These are phyloP conservation scores for Phyllosticta capitalensis DNA, from an alignment of 2,329 filamentous ascomycete genomes.

Conservation along the genomic window DNA sequence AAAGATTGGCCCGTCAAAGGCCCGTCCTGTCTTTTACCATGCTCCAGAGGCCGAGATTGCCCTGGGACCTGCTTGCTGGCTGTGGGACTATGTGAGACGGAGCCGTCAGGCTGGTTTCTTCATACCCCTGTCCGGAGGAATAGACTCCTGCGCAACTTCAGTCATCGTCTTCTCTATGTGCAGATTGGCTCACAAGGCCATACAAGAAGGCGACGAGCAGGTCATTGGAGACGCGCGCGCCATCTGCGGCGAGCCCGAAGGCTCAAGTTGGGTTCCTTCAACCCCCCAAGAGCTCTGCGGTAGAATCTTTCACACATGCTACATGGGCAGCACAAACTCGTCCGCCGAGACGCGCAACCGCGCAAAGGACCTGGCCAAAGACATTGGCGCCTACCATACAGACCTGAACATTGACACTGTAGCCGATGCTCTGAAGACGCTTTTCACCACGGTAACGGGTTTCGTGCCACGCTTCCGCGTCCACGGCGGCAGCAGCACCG, in stretches of 20 bases:
- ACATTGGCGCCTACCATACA: slow-evolving; percentile 62
- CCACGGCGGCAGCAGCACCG: slow-evolving; percentile 50
- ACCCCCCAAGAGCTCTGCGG: slow-evolving; percentile 52
- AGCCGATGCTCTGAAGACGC: slow-evolving; percentile 49
- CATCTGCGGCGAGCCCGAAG: slow-evolving; percentile 41
- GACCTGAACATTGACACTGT: slow-evolving; percentile 65
- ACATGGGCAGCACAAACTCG: slow-evolving; percentile 61
- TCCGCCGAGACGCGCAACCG: slow-evolving; percentile 56
- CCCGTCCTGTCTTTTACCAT: slow-evolving; percentile 45
- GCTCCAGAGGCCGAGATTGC: slow-evolving; percentile 55
- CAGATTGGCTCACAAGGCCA: slow-evolving; percentile 45
- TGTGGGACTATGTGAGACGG: slow-evolving; percentile 55
- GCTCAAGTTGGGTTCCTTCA: slow-evolving; percentile 41
- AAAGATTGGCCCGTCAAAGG: slow-evolving; percentile 34
- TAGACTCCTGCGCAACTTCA: slow-evolving; percentile 51
- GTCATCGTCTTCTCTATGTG: slow-evolving; percentile 45
- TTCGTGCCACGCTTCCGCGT: slow-evolving; percentile 56
- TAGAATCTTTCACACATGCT: slow-evolving; percentile 51
- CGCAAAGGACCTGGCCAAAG: slow-evolving; percentile 49
- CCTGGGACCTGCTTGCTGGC: slow-evolving; percentile 53
- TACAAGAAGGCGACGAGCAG: slow-evolving; percentile 41
- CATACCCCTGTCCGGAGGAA: slow-evolving; percentile 49
- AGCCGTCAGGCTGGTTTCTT: slow-evolving; percentile 46
- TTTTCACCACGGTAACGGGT: slow-evolving; percentile 49
- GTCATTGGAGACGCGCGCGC: slow-evolving; percentile 46